Conservation (phyloP, 345 rosid genomes). For the Pugionium cornutum region DNA sequence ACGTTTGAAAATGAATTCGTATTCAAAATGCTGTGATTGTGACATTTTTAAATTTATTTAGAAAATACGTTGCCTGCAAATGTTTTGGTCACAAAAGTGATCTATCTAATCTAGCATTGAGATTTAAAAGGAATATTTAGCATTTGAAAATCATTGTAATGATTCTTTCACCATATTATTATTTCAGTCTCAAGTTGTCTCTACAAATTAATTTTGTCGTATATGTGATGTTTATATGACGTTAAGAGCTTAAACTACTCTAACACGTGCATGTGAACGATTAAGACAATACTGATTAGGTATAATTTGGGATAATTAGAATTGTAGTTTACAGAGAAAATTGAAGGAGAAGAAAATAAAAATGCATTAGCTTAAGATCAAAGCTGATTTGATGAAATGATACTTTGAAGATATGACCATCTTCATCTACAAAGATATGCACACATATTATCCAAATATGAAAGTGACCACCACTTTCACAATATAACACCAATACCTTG, state of each 20-base stretch:
- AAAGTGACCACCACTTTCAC: slow-evolving; percentile 39
- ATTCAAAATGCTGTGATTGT: no score
- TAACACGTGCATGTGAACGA: not conserved
- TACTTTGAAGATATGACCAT: slow-evolving; percentile 35
- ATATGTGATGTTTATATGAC: not conserved
- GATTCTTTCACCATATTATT: not conserved
- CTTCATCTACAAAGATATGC: slow-evolving; percentile 33
- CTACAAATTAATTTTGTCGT: slow-evolving; percentile 2
- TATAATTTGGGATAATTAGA: not conserved
- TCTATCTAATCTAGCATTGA: no score
- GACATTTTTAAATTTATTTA: no score
- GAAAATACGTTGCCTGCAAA: not conserved
- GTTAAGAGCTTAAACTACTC: slow-evolving; percentile 7
- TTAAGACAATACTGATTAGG: not conserved
- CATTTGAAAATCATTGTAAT: slow-evolving; percentile 24
- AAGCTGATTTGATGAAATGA: slow-evolving; percentile 45
- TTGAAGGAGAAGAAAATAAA: not conserved
- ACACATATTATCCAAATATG: slow-evolving; percentile 32
- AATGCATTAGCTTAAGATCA: slow-evolving; percentile 36
- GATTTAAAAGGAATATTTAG: not conserved
- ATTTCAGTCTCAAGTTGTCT: not conserved
- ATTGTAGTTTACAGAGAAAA: not conserved
- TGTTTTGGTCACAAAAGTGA: slow-evolving; percentile 28
- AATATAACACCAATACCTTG: slow-evolving; percentile 4
- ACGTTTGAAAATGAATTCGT: no score